A percentile compares a stretch with the other conserved stretches of the same genome.
phyloP scores from a whole-genome alignment of 2,329 filamentous ascomycete species.

The Fusarium setosum region DNA sequence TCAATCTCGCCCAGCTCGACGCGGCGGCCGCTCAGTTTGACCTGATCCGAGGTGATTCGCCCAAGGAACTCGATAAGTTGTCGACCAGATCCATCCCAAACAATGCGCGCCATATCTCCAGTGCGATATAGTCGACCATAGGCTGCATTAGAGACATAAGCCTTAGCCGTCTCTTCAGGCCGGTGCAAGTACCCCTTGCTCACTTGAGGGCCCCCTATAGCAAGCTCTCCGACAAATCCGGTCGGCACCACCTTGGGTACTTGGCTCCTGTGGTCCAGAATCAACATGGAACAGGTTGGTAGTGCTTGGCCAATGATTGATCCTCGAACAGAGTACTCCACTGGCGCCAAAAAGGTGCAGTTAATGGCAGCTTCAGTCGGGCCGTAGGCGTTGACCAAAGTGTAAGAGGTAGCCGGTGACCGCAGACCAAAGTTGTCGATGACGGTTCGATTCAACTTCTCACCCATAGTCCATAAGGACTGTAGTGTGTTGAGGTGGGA shows the following conservation, averaged over 20 bases:
- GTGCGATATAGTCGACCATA: conserved; percentile 5
- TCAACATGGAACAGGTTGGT: conserved; percentile 48
- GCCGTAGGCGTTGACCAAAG: conserved; percentile 42
- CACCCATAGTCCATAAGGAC: conserved; percentile 4
- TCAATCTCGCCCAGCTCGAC: conserved; percentile 80
- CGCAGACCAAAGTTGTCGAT: conserved; percentile 44
- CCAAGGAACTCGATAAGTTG: conserved; percentile 71
- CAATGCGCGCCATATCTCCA: conserved; percentile 34
- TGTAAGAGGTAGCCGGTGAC: conserved; percentile 35
- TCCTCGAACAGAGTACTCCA: conserved; percentile 38
- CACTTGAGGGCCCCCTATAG: conserved; percentile 83
- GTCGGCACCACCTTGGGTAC: conserved; percentile 65
- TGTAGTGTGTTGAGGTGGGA: not conserved
- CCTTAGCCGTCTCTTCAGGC: conserved; percentile 64
- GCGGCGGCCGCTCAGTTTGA: conserved; percentile 80
- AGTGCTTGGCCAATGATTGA: conserved; percentile 51
- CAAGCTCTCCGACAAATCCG: conserved; percentile 81
- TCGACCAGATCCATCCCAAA: conserved; percentile 70
- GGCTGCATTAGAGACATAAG: not conserved
- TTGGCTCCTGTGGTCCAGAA: conserved; percentile 31
- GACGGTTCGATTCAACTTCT: conserved; percentile 35
- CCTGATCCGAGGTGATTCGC: conserved; percentile 73
- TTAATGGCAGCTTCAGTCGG: conserved; percentile 44
- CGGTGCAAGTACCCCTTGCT: conserved; percentile 73
- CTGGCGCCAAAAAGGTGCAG: conserved; percentile 33